Evolutionary conservation across 306 rosid species (phyloP).

Genomic region (Castanopsis chinensis): DNA sequence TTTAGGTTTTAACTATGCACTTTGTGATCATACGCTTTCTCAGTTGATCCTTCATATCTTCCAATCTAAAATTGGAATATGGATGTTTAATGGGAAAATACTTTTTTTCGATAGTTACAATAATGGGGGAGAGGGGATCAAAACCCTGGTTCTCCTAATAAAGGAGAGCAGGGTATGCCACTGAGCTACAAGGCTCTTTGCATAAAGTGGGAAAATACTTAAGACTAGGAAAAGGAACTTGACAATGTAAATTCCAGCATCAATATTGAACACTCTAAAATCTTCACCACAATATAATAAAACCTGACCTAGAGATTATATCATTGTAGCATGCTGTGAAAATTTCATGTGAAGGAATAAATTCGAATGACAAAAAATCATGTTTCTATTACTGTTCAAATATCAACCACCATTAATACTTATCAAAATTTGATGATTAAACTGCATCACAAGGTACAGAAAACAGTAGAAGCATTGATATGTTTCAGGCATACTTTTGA

Average conservation of each 20-base stretch:
- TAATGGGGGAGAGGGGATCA: too few species aligned
- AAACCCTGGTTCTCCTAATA: too few species aligned
- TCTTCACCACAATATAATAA: slow-evolving; percentile 4
- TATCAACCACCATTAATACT: background rate
- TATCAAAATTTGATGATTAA: background rate
- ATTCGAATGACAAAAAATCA: background rate
- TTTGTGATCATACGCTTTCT: slow-evolving; percentile 85
- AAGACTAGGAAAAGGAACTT: background rate
- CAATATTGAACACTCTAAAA: background rate
- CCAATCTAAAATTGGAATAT: slow-evolving; percentile 53
- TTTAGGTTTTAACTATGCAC: slow-evolving; percentile 51
- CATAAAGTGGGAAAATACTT: background rate
- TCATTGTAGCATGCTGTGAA: slow-evolving; percentile 4
- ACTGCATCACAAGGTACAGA: background rate
- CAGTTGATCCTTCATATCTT: slow-evolving; percentile 86
- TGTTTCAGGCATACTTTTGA: too few species aligned
- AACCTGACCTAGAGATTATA: slow-evolving; percentile 7
- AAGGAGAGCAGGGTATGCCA: too few species aligned
- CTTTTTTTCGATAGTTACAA: too few species aligned
- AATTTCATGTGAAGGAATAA: background rate
- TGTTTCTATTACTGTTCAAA: background rate
- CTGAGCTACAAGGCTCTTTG: background rate
- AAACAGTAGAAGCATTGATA: background rate
- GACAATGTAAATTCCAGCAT: background rate
- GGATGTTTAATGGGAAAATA: too few species aligned